Evolutionary conservation across 192 early-diverging fungal genomes (phyloP), one percentile per base, ranked within the genome.

Genomic region (Entomortierella parvispora): DNA sequence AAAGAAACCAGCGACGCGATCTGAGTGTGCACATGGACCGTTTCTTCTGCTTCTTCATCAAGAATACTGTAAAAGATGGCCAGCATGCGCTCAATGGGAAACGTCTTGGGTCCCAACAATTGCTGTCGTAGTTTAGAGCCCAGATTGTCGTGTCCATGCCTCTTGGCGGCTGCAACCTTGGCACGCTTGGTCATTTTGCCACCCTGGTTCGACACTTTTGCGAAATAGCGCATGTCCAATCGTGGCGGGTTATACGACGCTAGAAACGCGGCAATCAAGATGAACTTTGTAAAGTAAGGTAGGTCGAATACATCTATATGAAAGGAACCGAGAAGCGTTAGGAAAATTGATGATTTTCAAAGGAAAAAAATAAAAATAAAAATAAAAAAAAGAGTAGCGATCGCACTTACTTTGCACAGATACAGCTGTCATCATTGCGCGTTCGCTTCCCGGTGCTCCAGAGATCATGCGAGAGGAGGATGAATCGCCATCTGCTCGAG

Each of bases 61-160:
- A 94, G 80, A 22, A 95, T 92, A 66, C 90, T 93, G 77, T 97
- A 95, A 80, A 98, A 98, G 49, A 99, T 98, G 45, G 97, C 97
- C 68, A 97, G 75, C 93, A 99, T 92, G 25, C 97, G 88, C 66
- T 99, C 96, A n/a, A 99, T 83, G 0, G 92, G 92, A 84, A 99
- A 99, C 7, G 90, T 68, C 68, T 93, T 96, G 2, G 97, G 96
- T 0, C 97, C 97, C 11, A 95, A 72, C 2, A 97, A 83, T 64
- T 97, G 96, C 71, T 94, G 96, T 17, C 95, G 84, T 34, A 88
- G 82, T 65, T 84, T 76, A 20, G 72, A 76, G 6, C 72, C 72
- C 32, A 68, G 15, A 0, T 62, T 29, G 26, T 76, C 72, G n/a
- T 68, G 59, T 0, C 72, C 60, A 45, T 79, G 77, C 29, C 54